Evolutionary conservation across 768 basidiomycete genomes (phyloP).

Genomic region (Boletus subcaerulescens): DNA sequence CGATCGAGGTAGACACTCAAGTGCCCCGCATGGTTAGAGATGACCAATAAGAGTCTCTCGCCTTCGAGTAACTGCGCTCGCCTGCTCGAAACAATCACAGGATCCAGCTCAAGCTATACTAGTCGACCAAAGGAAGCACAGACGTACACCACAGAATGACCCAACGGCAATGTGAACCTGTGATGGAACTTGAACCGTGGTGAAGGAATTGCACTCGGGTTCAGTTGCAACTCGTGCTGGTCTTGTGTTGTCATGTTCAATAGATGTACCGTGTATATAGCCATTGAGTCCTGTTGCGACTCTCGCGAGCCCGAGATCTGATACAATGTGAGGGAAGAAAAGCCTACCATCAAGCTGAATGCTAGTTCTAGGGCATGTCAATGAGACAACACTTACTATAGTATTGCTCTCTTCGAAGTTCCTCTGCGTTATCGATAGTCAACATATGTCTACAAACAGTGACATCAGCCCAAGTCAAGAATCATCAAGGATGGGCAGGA

Average conservation of each 20-base stretch:
- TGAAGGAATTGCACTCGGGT: constrained; percentile 21
- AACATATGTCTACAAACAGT: constrained; percentile 12
- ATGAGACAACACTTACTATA: not conserved
- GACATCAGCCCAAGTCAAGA: not conserved
- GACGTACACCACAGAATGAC: constrained; percentile 19
- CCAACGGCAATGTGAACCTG: constrained; percentile 20
- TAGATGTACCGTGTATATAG: constrained; percentile 20
- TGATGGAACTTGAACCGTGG: constrained; percentile 18
- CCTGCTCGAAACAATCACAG: constrained; percentile 14
- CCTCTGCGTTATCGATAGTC: not conserved
- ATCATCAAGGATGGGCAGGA: constrained; percentile 7
- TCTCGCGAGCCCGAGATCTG: constrained; percentile 4
- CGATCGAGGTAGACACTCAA: constrained; percentile 41
- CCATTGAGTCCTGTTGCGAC: constrained; percentile 15
- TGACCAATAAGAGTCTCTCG: constrained; percentile 40
- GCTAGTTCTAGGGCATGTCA: not conserved
- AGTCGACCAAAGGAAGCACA: no score
- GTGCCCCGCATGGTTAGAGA: constrained; percentile 34
- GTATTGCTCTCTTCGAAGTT: not conserved
- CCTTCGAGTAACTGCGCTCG: constrained; percentile 42
- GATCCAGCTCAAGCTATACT: no score
- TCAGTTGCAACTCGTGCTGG: constrained; percentile 26
- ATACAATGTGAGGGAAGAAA: not conserved
- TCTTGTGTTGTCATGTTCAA: constrained; percentile 31
- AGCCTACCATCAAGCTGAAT: no score